Base-by-base conservation (phyloP, 2,329 filamentous ascomycete species). In the Ascochyta fabae region DNA sequence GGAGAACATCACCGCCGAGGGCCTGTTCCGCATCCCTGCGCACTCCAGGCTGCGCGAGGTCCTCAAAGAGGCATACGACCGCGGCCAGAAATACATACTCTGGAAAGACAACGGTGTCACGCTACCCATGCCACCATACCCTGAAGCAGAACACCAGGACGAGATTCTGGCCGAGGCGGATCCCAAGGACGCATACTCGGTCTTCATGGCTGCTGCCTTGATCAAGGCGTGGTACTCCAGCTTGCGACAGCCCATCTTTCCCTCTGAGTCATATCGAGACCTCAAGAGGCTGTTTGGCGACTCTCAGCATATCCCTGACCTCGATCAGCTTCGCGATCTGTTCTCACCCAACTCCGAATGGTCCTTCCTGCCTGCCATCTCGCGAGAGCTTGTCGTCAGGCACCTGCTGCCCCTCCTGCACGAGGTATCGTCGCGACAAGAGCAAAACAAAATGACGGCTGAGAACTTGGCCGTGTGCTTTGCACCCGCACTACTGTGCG, bases 141-240 rank as follows among this genome's bases (percentile, higher is more conserved):
- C 69, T 29, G 56, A 66, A 44, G 62, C 68, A 15, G 64, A 74
- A 35, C 66, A 71, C 42, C 73, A 76, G 35, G 68, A 75, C 23
- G 77, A 77, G 19, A 76, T 81, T 24, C 67, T 83, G 4, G 73
- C 75, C 23, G 79, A 83, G 53, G 67, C 83, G 5, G 78, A 81
- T 29, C 70, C 76, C 4, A 75, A 74, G 47, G 81, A 84, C 60
- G 78, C 82, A 6, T 85, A 84, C 64, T 79, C 80, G 2, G 80
- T 83, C 2, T 81, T 81, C 60, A 76, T 81, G 54, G 82, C 82
- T 3, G 81, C 82, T 9, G 80, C 78, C 6, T 62, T 85, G 40
- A 80, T 84, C 70, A 85, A 85, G 66, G 68, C 78, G 8, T 85
- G 83, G 81, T 85, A 85, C 58, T 74, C 82, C 24, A 79, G 81